Evolutionary conservation across 257 asterid species (phyloP), one percentile per base, ranked within the genome.

Genomic region (Vinca minor): DNA sequence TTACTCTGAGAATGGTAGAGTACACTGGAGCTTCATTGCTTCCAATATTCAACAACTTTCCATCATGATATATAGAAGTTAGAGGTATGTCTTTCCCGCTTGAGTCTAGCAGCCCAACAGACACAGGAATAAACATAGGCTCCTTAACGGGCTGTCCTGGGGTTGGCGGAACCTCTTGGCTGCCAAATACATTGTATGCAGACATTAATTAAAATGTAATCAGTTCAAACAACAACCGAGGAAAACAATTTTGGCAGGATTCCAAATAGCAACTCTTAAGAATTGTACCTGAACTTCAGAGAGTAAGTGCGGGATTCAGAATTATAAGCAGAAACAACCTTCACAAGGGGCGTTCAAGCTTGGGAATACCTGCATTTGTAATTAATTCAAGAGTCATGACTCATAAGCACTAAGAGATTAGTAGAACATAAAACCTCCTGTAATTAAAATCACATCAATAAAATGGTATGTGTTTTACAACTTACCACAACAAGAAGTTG

Each of bases 131-230:
- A 64, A 88, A 84, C 89, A 85, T 85, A 64, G 97, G 83, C 68
- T 93, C 97, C 78, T 93, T 89, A 48, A 69, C 66, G 8, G 87
- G 78, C 81, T 93, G 99, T 28, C 97, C 97, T 0, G 97, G 94
- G 23, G 96, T 87, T 13, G 95, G 74, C 17, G 97, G 97, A 52
- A 93, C 83, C 81, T 85, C 97, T 84, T 93, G 99, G 79, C 99
- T 93, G 92, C 56, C 44, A 68, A 71, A 44, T 49, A 48, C 66
- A 52, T 29, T 36, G 69, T 59, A 31, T 32, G 75, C 31, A 56
- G 71, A 69, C 17, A 68, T 64, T 59, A 56, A 36, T 63, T 59
- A 48, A 57, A 53, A 39, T 38, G 29, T n/a, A 6, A 32, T 34
- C 7, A 53, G 55, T 62, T 14, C 38, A 56, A 42, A 42, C 39